Percentiles rank a stretch among this genome's conserved stretches.
phyloP scores from a whole-genome alignment of 805 yeast species.

The Candida adriatica region DNA sequence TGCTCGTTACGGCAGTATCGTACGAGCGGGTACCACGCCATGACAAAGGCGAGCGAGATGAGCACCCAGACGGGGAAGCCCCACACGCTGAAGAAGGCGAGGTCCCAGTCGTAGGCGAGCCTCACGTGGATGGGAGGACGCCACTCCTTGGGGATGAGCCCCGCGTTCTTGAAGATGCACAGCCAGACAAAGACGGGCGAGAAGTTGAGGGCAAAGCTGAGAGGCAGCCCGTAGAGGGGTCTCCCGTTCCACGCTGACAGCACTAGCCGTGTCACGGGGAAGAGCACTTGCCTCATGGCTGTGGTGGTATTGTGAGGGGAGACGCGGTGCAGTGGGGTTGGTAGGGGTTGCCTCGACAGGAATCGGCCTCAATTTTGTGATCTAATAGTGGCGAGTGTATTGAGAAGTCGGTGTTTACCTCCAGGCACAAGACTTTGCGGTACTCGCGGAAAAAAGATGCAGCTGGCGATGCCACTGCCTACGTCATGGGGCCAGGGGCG shows the following conservation, averaged over 20 bases:
- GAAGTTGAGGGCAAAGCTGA: slow-evolving; percentile 39
- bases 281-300: too few species aligned
- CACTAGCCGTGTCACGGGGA: slow-evolving; percentile 2
- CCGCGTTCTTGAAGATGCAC: slow-evolving; percentile 51
- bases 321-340: too few species aligned
- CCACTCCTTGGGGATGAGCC: slow-evolving; percentile 42
- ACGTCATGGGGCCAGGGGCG: too few species aligned
- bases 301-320: too few species aligned
- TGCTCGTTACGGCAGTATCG: slow-evolving; percentile 25
- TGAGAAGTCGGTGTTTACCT: too few species aligned
- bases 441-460: too few species aligned
- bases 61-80: slow-evolving; percentile 16
- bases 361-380: too few species aligned
- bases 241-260: slow-evolving; percentile 10
- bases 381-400: too few species aligned
- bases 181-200: slow-evolving; percentile 50
- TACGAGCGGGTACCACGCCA: slow-evolving; percentile 14
- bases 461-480: too few species aligned
- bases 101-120: slow-evolving; percentile 37
- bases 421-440: too few species aligned
- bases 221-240: slow-evolving; percentile 5
- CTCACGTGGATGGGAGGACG: slow-evolving; percentile 50
- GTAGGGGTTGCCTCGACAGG: too few species aligned
- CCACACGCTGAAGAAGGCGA: slow-evolving; percentile 27
- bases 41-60: slow-evolving; percentile 10